Evolutionary conservation across 192 early-diverging fungal genomes (phyloP).

Genomic region (Linnemannia hyalina): DNA sequence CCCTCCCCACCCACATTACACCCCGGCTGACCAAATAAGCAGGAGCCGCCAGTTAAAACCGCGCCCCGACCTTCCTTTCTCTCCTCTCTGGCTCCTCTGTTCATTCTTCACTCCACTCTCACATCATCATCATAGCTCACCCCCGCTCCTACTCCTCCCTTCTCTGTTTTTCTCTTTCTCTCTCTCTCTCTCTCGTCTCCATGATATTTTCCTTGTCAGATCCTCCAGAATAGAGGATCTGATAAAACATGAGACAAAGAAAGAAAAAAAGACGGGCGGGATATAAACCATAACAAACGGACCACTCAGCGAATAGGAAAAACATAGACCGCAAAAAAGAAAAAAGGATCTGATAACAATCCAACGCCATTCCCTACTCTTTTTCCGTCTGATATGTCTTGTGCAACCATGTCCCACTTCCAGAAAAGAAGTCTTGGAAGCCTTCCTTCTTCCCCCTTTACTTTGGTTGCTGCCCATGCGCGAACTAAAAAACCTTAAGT

Average conservation of each 20-base stretch:
- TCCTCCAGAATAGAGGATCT: neutral
- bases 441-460: neutral
- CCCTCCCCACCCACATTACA: neutral
- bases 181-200: neutral
- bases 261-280: neutral
- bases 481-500: slow-evolving; percentile 1
- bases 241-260: neutral
- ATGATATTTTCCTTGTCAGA: neutral
- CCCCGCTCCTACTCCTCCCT: neutral
- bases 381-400: neutral
- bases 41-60: neutral
- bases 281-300: neutral
- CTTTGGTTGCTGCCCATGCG: neutral
- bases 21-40: slow-evolving; percentile 7
- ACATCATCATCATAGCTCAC: neutral
- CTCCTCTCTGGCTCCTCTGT: neutral
- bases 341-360: neutral
- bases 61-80: neutral
- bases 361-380: neutral
- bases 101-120: neutral
- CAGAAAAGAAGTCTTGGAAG: neutral
- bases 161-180: neutral
- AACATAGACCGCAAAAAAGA: neutral
- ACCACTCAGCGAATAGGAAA: slow-evolving; percentile 9
- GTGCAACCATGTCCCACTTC: neutral